Evolutionary conservation across 1,284 basidiomycete species (phyloP).

Genomic region (Apiotrichum domesticum): DNA sequence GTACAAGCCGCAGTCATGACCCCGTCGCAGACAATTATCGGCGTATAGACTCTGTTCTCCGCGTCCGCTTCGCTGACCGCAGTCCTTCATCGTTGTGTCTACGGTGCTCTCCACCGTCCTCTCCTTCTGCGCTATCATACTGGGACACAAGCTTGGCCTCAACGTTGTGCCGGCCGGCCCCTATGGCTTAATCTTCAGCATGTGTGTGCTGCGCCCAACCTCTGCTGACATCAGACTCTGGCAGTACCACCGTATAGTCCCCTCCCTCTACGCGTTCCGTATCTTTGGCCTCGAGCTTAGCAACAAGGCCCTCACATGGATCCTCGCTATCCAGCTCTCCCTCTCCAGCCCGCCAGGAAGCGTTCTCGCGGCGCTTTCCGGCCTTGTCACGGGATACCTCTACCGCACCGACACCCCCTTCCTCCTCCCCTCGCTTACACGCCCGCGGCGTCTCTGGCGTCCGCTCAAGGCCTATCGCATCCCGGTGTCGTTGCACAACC

Average conservation of each 20-base stretch:
- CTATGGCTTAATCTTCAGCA: constrained; percentile 54
- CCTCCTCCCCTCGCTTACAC: constrained; percentile 29
- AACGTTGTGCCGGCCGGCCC: constrained; percentile 71
- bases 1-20: no score
- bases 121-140: constrained; percentile 59
- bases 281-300: constrained; percentile 67
- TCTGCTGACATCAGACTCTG: constrained; percentile 55
- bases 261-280: constrained; percentile 65
- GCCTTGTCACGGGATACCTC: constrained; percentile 63
- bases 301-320: constrained; percentile 67
- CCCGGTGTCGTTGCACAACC: constrained; percentile 54
- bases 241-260: constrained; percentile 71
- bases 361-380: constrained; percentile 56
- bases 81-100: constrained; percentile 71
- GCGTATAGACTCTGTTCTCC: no score
- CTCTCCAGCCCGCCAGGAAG: constrained; percentile 63
- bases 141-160: constrained; percentile 60
- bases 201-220: constrained; percentile 24
- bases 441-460: constrained; percentile 26
- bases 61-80: neutral
- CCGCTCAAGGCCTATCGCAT: constrained; percentile 66
- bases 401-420: constrained; percentile 70
- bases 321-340: constrained; percentile 63
- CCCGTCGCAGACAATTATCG: no score
- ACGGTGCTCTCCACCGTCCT: constrained; percentile 60